phyloP scores from a whole-genome alignment of 2,329 filamentous ascomycete genomes.

The Neopestalotiopsis sp. region DNA sequence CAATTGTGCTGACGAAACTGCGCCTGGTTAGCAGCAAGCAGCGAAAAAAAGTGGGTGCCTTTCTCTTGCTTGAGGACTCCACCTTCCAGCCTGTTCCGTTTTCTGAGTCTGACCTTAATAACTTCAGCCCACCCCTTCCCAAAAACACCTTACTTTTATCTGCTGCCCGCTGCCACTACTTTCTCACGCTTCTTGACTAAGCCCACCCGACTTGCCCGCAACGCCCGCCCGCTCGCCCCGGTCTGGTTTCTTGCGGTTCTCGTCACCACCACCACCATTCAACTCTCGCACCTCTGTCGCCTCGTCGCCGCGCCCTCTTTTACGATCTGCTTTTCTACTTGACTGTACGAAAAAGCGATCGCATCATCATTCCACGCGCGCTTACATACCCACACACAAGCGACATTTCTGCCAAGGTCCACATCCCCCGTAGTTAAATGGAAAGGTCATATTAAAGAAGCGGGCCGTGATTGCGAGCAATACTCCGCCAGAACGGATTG shows the following conservation, averaged over 20 bases:
- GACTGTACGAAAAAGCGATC: slow-evolving; percentile 1
- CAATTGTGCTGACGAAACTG: background rate
- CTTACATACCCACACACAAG: background rate
- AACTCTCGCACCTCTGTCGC: background rate
- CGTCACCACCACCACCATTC: background rate
- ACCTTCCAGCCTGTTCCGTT: background rate
- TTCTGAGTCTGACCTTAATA: background rate
- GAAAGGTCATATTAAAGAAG: slow-evolving; percentile 7
- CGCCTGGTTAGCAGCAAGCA: background rate
- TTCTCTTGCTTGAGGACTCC: background rate
- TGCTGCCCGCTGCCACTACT: background rate
- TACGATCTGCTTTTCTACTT: slow-evolving; percentile 15
- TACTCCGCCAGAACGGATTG: slow-evolving; percentile 17
- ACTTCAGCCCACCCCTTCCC: background rate
- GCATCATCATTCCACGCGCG: background rate
- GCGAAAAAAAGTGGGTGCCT: background rate
- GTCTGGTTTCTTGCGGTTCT: background rate
- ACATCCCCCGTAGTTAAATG: slow-evolving; percentile 10
- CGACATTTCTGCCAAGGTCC: background rate
- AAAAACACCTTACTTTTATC: background rate
- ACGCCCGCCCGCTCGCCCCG: background rate
- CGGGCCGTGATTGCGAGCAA: slow-evolving; percentile 17
- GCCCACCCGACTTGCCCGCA: background rate
- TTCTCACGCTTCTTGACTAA: slow-evolving; percentile 1
- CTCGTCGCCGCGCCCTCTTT: background rate